Evolutionary conservation across 2,329 filamentous ascomycete species (phyloP).

Genomic region (Aspergillus terreus): DNA sequence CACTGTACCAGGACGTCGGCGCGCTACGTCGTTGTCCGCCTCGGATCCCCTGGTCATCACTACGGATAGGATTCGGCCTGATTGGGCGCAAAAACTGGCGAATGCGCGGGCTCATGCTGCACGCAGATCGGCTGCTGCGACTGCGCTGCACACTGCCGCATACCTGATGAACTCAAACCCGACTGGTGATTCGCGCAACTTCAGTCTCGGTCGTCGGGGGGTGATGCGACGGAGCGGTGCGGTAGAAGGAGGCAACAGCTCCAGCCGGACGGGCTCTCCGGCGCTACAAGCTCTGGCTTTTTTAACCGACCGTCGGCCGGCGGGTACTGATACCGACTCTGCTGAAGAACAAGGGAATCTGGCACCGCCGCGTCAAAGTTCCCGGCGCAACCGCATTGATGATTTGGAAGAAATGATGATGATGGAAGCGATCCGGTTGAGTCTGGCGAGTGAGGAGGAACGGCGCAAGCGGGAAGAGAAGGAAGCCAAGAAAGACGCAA

Average conservation of each 20-base stretch:
- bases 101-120: conserved; percentile 81
- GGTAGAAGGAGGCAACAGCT: conserved; percentile 29
- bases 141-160: conserved; percentile 88
- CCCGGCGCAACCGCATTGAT: conserved; percentile 65
- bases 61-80: conserved; percentile 85
- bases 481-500: conserved; percentile 74
- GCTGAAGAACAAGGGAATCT: conserved; percentile 33
- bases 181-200: conserved; percentile 46
- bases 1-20: conserved; percentile 45
- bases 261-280: conserved; percentile 34
- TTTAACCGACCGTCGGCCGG: conserved; percentile 41
- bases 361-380: conserved; percentile 47
- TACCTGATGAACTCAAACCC: conserved; percentile 71
- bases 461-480: conserved; percentile 82
- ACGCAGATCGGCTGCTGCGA: conserved; percentile 84
- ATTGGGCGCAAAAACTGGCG: conserved; percentile 88
- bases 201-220: conserved; percentile 55
- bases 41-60: conserved; percentile 83
- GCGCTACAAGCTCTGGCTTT: conserved; percentile 46
- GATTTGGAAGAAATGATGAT: conserved; percentile 98
- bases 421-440: conserved; percentile 89
- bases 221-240: conserved; percentile 42
- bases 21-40: conserved; percentile 71
- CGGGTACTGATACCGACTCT: conserved; percentile 33
- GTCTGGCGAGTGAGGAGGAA: conserved; percentile 89